Conservation (phyloP, 2,329 filamentous ascomycete genomes). For the Colletotrichum cuscutae region DNA sequence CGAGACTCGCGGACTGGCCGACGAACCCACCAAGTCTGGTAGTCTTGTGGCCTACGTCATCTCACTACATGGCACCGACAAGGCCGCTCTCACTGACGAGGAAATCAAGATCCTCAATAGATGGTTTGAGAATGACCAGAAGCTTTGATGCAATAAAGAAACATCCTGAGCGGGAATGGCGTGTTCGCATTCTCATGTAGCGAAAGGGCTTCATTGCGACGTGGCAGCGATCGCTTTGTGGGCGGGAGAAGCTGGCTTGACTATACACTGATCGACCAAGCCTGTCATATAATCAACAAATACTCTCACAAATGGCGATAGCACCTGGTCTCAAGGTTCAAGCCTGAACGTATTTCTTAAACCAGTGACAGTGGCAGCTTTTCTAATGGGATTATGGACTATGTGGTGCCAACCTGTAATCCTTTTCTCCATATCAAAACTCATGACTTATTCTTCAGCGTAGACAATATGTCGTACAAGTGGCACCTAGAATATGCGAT, state of each 20-base stretch:
- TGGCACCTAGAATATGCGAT: no score
- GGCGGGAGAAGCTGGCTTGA: background rate
- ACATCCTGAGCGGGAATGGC: background rate
- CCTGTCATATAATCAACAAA: background rate
- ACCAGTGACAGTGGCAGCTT: no score
- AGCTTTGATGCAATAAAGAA: background rate
- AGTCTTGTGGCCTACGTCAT: slow-evolving; percentile 31
- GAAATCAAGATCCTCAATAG: slow-evolving; percentile 27
- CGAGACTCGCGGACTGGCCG: background rate
- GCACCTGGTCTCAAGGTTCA: no score
- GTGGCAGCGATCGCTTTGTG: background rate
- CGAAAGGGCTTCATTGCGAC: background rate
- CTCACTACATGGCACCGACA: slow-evolving; percentile 27
- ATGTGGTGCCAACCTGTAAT: no score
- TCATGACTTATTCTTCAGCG: no score
- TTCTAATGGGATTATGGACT: no score
- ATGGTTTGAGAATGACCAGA: slow-evolving; percentile 29
- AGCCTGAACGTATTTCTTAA: no score
- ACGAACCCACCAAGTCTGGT: slow-evolving; percentile 3
- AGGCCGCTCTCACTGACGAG: slow-evolving; percentile 12
- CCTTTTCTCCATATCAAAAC: no score
- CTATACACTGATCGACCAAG: background rate
- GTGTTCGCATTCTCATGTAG: no score
- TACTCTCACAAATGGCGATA: background rate
- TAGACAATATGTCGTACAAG: no score